Conservation (phyloP, 352 stramenopile species). For the Phytopythium cucurbitacearum region DNA sequence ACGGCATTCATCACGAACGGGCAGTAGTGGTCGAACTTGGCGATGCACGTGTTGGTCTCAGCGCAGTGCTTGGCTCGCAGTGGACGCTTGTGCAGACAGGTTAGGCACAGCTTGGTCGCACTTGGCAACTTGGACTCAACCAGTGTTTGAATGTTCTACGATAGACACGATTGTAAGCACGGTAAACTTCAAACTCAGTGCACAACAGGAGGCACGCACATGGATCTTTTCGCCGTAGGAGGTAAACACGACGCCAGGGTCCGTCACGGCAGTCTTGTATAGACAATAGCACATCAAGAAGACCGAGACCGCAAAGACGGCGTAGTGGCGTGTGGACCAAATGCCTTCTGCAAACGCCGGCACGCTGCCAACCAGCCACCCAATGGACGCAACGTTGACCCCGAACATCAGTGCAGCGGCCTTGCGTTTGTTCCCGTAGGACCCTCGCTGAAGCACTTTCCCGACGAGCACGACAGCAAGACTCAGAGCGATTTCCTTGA, state of each 20-base stretch:
- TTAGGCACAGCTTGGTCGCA: conserved; percentile 74
- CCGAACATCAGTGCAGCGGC: conserved; percentile 67
- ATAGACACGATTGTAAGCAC: neutral
- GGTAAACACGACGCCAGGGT: conserved; percentile 63
- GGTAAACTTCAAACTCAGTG: neutral
- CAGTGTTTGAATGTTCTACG: conserved; percentile 58
- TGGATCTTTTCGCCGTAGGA: conserved; percentile 63
- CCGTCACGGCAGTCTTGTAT: conserved; percentile 45
- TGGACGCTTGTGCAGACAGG: conserved; percentile 69
- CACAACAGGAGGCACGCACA: conserved; percentile 10
- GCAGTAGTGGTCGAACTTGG: conserved; percentile 84
- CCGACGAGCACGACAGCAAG: conserved; percentile 25
- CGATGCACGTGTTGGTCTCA: conserved; percentile 74
- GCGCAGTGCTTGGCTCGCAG: conserved; percentile 77
- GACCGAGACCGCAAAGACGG: conserved; percentile 13
- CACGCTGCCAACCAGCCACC: conserved; percentile 51
- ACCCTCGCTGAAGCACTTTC: conserved; percentile 51
- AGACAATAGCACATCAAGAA: conserved; percentile 42
- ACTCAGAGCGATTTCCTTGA: conserved; percentile 32
- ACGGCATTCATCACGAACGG: conserved; percentile 92
- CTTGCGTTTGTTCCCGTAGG: conserved; percentile 75
- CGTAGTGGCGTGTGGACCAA: conserved; percentile 29
- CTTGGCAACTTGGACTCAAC: conserved; percentile 73
- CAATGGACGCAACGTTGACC: conserved; percentile 69
- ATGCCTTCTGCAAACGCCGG: conserved; percentile 21